phyloP scores from a whole-genome alignment of 129 eudicot genomes.

The Heracleum sosnowskyi region DNA sequence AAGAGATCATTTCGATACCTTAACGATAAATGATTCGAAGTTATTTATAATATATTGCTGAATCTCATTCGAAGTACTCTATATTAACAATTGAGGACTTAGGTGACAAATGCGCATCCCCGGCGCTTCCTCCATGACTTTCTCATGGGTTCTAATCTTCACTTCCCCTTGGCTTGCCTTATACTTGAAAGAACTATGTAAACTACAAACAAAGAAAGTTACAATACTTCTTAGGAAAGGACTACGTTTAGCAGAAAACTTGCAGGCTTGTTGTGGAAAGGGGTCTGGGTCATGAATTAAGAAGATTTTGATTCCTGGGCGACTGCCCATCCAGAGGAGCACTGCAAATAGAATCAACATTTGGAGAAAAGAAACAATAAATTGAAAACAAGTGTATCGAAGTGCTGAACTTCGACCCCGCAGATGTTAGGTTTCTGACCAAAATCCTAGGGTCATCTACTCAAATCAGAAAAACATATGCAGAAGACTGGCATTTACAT shows the following conservation, averaged over 20 bases:
- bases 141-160: background rate
- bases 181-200: background rate
- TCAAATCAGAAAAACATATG: no score
- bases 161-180: background rate
- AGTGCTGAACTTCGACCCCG: no score
- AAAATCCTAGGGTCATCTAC: no score
- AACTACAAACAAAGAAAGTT: background rate
- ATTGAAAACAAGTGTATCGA: background rate
- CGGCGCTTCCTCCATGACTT: background rate
- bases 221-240: no score
- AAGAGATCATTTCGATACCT: background rate
- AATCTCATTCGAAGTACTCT: no score
- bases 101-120: background rate
- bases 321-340: slow-evolving; percentile 1
- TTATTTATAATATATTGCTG: no score
- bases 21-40: background rate
- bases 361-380: background rate
- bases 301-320: slow-evolving; percentile 1
- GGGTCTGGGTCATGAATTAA: no score
- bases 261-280: background rate
- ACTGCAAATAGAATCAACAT: background rate
- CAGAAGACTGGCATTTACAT: no score
- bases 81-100: background rate
- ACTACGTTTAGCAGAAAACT: background rate
- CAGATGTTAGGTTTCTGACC: no score